Base-by-base conservation (phyloP, 2,329 filamentous ascomycete species). In the Myriosclerotinia scirpicola region DNA sequence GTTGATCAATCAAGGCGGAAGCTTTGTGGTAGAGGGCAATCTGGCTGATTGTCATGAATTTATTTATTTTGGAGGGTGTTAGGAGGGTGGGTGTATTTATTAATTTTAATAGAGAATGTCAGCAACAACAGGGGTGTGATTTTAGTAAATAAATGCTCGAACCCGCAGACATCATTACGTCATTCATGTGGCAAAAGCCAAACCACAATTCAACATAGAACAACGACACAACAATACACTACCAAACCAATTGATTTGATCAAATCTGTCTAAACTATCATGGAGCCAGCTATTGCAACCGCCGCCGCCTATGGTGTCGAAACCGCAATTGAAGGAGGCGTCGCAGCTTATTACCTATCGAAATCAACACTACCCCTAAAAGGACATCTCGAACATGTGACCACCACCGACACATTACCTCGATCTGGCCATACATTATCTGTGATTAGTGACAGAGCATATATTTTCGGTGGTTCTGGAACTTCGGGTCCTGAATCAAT, bases 401-500 rank as follows among this genome's bases (percentile, higher is more conserved):
- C 60, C 7, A 63, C 60, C 17, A 63, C 60, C 2, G 60, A 42
- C 20, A 8, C 17, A 40, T 42, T 63, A 11, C 22, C 48, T 1
- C 48, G 60, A 54, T 63, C 20, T 42, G 48, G 48, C 14, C 60
- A 63, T 54, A 54, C 60, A n/a, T 30, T 63, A 12, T 52, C 60
- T 20, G 60, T 63, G 22, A 54, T 63, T 42, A 54, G 60, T 42
- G 60, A 63, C n/a, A 63, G 48, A 15, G 60, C 60, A 14, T 63
- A 63, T 44, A 53, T 63, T n/a, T 63, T 63, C 38, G 60, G 60
- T 44, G 60, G 60, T 30, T 46, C 26, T 14, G 60, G 22, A 11
- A n/a, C 38, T 42, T 5, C 8, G 2, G 26, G n/a, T 17, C 17
- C 9, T 40, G 44, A 63, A 30, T 14, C 52, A 0, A n/a, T 34